Evolutionary conservation across 78 protist species (phyloP).

Genomic region (Speleostelium caveatum): DNA sequence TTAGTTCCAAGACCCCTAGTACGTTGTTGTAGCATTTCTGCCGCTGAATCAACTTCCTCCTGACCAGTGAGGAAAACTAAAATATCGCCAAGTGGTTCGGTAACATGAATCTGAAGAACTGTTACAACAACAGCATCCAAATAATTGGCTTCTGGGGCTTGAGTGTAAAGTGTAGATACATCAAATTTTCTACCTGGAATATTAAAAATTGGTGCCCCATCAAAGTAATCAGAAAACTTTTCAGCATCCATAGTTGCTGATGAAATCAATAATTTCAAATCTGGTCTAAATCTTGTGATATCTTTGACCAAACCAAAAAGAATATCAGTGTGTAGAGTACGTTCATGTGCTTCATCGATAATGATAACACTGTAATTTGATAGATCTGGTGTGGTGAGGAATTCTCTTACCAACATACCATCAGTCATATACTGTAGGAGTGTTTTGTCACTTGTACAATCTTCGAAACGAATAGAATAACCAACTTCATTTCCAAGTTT

Average conservation of each 20-base stretch:
- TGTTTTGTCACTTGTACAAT: constrained; percentile 91
- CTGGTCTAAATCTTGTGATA: constrained; percentile 92
- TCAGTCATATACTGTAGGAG: constrained; percentile 98
- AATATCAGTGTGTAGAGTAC: constrained; percentile 99
- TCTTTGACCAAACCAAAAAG: constrained; percentile 95
- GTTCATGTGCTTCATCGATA: constrained; percentile 99
- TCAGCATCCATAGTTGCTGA: constrained; percentile 98
- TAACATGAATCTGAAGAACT: constrained; percentile 97
- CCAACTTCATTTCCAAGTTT: constrained; percentile 94
- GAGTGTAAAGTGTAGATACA: constrained; percentile 90
- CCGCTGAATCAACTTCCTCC: constrained; percentile 93
- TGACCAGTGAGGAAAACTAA: constrained; percentile 99
- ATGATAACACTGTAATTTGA: constrained; percentile 92
- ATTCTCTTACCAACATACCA: constrained; percentile 98
- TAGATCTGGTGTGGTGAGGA: constrained; percentile 93
- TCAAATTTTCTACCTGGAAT: constrained; percentile 91
- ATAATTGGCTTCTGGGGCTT: constrained; percentile 98
- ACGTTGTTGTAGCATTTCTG: constrained; percentile 86
- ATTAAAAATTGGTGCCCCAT: constrained; percentile 91
- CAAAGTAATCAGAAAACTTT: constrained; percentile 96
- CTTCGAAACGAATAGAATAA: constrained; percentile 97
- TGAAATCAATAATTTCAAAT: constrained; percentile 92
- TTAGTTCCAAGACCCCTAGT: constrained; percentile 91
- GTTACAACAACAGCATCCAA: constrained; percentile 96
- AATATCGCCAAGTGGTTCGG: constrained; percentile 94